Base-by-base conservation (phyloP, 129 eudicot species). In the Solidago caesia region DNA sequence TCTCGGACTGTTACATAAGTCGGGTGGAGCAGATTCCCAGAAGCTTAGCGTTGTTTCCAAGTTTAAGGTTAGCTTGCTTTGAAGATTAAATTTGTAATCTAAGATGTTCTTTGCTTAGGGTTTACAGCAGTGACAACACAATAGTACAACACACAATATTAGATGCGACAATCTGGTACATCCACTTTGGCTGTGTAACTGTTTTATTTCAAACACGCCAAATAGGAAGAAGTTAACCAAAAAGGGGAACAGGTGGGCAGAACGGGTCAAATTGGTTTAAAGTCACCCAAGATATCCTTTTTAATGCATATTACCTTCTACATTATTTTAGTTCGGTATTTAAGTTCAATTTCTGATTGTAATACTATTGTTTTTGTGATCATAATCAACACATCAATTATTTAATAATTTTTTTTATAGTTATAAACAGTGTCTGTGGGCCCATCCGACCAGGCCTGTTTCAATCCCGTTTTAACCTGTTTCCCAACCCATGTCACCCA, bases 11-110 rank as follows among this genome's bases (percentile, higher is more conserved):
- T 84, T 87, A 79, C 75, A 84, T 78, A 95, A 95, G 82, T 84
- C 96, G 64, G 97, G 99, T 42, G 99, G 99, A 79, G 97, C 94
- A 66, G 99, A 95, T 79, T 95, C 96, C 58, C 99, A 95, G 67
- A 95, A 95, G 84, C 87, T 89, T 72, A 95, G 99, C 84, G 99
- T 94, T 75, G 83, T 85, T 4, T 87, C 96, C 16, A 94, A 94
- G 79, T 95, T 95, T 68, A 95, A 95, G 96, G 99, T 94, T 82
- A 48, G 52, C 27, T 60, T 43, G 46, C 33, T 62, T 68, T 33
- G 33, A 64, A 29, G 60, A 4, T 69, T 53, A 6, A 45, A 14
- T 70, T 67, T n/a, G 71, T 66, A 12, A 67, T 67, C 46, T 58
- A 11, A 57, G 68, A 16, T 56, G 62, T 26, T 77, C 4, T 63